Percentiles rank a stretch among this genome's conserved stretches.
phyloP scores from a whole-genome alignment of 2,329 filamentous ascomycete species.

The Trichoderma sp. region DNA sequence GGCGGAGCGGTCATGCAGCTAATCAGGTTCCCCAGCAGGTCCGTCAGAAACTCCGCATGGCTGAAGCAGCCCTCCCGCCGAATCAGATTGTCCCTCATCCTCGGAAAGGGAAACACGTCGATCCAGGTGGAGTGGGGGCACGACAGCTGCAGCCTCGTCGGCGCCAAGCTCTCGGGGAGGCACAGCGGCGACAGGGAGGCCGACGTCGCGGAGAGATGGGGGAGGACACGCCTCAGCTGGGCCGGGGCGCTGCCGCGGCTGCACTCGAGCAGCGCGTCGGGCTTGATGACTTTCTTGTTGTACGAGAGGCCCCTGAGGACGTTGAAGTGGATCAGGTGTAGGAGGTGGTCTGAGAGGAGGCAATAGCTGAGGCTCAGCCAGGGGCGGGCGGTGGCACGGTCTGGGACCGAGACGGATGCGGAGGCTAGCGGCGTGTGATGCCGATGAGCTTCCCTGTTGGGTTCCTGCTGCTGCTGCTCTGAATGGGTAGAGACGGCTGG shows the following conservation, averaged over 20 bases:
- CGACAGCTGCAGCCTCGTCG: constrained; percentile 45
- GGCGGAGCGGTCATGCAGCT: constrained; percentile 1
- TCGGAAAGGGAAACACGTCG: constrained; percentile 46
- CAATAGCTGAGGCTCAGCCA: constrained; percentile 9
- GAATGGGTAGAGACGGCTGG: background rate
- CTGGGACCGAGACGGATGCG: background rate
- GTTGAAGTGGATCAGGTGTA: constrained; percentile 25
- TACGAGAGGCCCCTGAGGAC: constrained; percentile 20
- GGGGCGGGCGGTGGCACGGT: background rate
- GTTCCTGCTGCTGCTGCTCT: background rate
- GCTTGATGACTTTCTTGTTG: constrained; percentile 13
- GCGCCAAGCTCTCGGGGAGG: constrained; percentile 35
- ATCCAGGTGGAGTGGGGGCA: constrained; percentile 47
- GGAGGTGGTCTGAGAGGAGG: constrained; percentile 18
- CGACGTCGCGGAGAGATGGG: background rate
- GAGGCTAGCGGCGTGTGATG: constrained; percentile 14
- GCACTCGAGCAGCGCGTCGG: background rate
- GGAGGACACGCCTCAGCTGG: background rate
- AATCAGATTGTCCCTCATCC: constrained; percentile 46
- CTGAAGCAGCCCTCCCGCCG: constrained; percentile 42
- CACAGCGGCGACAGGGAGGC: background rate
- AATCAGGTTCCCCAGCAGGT: constrained; percentile 29
- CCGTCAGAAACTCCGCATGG: constrained; percentile 39
- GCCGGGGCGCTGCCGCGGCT: background rate
- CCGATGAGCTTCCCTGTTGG: background rate